These are phyloP conservation scores for Tricholoma bakamatsutake DNA, from an alignment of 768 basidiomycete species.

Conservation along the genomic window DNA sequence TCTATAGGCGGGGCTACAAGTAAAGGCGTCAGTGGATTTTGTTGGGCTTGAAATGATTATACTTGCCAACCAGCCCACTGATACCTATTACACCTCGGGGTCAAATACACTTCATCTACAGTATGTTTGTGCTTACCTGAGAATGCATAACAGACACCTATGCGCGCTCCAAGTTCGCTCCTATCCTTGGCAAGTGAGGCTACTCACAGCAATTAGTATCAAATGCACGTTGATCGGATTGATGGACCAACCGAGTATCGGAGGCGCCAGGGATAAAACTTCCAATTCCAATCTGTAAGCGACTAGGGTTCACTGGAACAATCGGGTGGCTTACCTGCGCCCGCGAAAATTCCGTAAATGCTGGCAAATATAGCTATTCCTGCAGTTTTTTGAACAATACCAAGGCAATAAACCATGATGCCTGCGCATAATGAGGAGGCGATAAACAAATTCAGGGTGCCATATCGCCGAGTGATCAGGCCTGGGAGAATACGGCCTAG, in stretches of 20 bases:
- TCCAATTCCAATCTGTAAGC: constrained; percentile 5
- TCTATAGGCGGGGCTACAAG: constrained; percentile 37
- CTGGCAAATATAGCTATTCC: constrained; percentile 25
- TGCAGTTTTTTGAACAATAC: constrained; percentile 17
- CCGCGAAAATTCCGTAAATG: constrained; percentile 32
- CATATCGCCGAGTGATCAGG: constrained; percentile 21
- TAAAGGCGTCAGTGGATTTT: neutral
- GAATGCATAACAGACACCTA: constrained; percentile 37
- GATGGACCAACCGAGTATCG: constrained; percentile 21
- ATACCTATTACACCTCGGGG: constrained; percentile 9
- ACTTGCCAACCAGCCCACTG: constrained; percentile 30
- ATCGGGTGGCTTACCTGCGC: constrained; percentile 14
- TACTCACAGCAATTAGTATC: neutral
- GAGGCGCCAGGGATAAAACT: constrained; percentile 17
- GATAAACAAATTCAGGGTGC: constrained; percentile 22
- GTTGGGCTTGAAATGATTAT: neutral
- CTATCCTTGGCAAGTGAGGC: constrained; percentile 31
- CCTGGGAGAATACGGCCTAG: constrained; percentile 22
- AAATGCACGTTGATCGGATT: neutral
- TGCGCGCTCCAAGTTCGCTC: constrained; percentile 40
- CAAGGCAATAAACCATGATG: constrained; percentile 24
- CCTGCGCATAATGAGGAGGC: constrained; percentile 16
- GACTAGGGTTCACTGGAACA: constrained; percentile 35
- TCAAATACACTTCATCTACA: neutral
- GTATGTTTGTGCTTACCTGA: constrained; percentile 26